Base-by-base conservation (phyloP, 2,329 filamentous ascomycete species). In the Tolypocladium sp. region DNA sequence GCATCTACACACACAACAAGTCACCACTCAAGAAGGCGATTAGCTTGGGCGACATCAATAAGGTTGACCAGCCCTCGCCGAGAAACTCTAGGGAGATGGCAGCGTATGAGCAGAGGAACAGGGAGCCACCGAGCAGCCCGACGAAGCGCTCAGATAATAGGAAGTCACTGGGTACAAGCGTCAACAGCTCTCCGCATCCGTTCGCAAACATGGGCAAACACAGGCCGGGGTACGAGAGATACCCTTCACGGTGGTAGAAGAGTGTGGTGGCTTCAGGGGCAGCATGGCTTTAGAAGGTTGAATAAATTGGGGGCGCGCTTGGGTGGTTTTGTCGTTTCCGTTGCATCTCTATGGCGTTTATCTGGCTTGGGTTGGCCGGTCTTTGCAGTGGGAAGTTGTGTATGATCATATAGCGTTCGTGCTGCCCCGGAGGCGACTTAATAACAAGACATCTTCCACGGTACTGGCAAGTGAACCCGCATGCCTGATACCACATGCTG, bases 11-110 rank as follows among this genome's bases (percentile, higher is more conserved):
- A 7, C 91, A 96, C 70, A 86, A 86, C 7, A 89, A 87, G 46
- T 96, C 91, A 13, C 93, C 93, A 0, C 73, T 97, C 15, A 88
- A 91, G 67, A 96, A 96, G 71, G 81, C 89, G 2, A 77, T 77
- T 17, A 85, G 85, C 78, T 66, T 90, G 76, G 73, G 84, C 73
- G 73, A 89, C 59, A 77, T 85, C 51, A 76, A 78, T 65, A 68
- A 65, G 17, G 73, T 68, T 12, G 73, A 74, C 30, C 68, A 70
- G 9, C 63, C 68, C 9, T 81, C 81, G 42, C 84, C 84, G 2
- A 77, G 80, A 51, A 87, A 85, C 65, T 84, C 82, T 4, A 77
- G 81, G 46, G 83, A 87, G 66, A 83, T 86, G 81, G 84, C 84
- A 2, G 80, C 79, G 5, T 70, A 79, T 22, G 83, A 85, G 68